Conservation (phyloP, 148 eudicot genomes). For the Camellia granthamiana region DNA sequence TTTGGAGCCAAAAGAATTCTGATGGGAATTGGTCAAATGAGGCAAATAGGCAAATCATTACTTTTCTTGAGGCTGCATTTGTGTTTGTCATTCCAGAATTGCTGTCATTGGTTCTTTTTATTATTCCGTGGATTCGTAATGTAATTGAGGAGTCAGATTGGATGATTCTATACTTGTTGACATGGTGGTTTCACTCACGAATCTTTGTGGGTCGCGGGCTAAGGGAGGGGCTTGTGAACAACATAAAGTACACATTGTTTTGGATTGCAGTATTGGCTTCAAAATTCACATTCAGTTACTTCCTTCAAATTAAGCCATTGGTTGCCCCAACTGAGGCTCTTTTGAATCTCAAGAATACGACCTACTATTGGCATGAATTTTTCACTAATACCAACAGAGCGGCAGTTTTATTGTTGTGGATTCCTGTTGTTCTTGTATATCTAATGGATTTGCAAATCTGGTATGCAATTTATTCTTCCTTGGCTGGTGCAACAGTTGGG, state of each 20-base stretch:
- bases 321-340: conserved; percentile 67
- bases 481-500: conserved; percentile 64
- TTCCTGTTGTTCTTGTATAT: conserved; percentile 74
- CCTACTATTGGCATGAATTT: conserved; percentile 77
- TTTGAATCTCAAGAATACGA: conserved; percentile 30
- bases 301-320: conserved; percentile 83
- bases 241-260: conserved; percentile 70
- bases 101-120: conserved; percentile 61
- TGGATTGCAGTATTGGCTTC: conserved; percentile 70
- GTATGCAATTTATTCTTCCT: conserved; percentile 69
- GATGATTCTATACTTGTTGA: conserved; percentile 48
- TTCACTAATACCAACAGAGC: conserved; percentile 61
- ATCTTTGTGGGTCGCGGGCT: conserved; percentile 79
- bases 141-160: conserved; percentile 61
- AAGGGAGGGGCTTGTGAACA: conserved; percentile 75
- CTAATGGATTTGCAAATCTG: conserved; percentile 86
- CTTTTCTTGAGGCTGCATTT: conserved; percentile 60
- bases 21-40: conserved; percentile 58
- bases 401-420: conserved; percentile 71
- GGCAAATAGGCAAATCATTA: conserved; percentile 43
- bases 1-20: conserved; percentile 74
- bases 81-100: conserved; percentile 76
- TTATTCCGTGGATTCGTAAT: conserved; percentile 78
- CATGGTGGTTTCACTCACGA: conserved; percentile 91
- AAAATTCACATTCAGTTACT: conserved; percentile 85